Conservation (phyloP, 2,329 filamentous ascomycete species). For the Pyricularia sp. region DNA sequence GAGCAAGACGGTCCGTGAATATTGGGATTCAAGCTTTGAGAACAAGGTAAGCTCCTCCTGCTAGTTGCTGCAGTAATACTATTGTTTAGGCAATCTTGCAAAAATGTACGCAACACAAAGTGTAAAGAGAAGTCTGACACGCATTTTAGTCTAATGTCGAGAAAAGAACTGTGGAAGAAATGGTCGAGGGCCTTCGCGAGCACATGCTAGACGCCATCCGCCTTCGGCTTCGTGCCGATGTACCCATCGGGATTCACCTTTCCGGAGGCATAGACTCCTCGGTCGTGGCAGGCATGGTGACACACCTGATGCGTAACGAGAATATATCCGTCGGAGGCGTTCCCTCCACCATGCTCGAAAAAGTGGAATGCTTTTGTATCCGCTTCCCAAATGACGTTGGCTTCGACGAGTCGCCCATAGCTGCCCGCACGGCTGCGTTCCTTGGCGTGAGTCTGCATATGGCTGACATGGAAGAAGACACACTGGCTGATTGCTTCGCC, state of each 20-base stretch:
- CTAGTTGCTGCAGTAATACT: too few species aligned
- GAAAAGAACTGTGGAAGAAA: conserved; percentile 35
- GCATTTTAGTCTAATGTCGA: conserved; percentile 18
- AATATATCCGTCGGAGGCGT: conserved; percentile 36
- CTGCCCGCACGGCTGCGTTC: conserved; percentile 21
- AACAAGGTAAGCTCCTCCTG: too few species aligned
- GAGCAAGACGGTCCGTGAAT: conserved; percentile 36
- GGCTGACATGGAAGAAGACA: conserved; percentile 16
- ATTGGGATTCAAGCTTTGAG: too few species aligned
- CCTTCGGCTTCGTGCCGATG: conserved; percentile 47
- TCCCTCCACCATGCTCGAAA: conserved; percentile 11
- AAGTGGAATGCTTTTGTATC: conserved; percentile 34
- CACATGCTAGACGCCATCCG: conserved; percentile 39
- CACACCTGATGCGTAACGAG: conserved; percentile 35
- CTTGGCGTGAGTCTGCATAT: conserved; percentile 18
- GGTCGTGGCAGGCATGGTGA: conserved; percentile 44
- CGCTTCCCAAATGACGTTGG: conserved; percentile 35
- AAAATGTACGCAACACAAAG: conserved; percentile 45
- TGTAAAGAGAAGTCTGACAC: conserved; percentile 10
- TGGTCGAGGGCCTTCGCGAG: conserved; percentile 38
- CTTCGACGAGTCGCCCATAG: conserved; percentile 36
- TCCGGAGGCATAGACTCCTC: conserved; percentile 51
- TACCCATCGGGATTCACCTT: conserved; percentile 46
- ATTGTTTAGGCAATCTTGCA: too few species aligned
- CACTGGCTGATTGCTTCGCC: conserved; percentile 19